Percentiles rank a stretch among this genome's conserved stretches.
Conservation (phyloP, 1,284 basidiomycete genomes). For the Jaminaea rosea region DNA sequence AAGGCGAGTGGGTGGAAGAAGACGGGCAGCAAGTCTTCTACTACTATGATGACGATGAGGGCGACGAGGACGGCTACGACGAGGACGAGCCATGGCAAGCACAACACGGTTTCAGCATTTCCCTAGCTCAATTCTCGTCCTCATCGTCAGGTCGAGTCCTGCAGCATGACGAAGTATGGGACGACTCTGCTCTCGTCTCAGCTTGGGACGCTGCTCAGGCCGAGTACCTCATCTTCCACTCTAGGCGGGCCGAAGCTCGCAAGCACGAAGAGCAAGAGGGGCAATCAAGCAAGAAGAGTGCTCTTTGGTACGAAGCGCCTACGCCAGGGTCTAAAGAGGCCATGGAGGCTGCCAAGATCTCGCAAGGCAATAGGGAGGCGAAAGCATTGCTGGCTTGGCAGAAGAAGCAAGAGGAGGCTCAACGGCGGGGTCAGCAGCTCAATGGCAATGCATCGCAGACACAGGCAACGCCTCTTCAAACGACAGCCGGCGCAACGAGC, state of each 20-base stretch:
- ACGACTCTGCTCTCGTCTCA: constrained; percentile 5
- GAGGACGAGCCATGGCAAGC: too few relatives aligned
- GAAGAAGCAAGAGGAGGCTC: background rate
- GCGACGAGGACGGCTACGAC: too few relatives aligned
- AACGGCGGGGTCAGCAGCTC: background rate
- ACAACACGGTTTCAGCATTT: too few relatives aligned
- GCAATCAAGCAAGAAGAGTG: background rate
- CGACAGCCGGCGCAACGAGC: background rate
- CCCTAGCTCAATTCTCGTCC: too few relatives aligned
- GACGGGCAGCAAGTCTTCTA: too few relatives aligned
- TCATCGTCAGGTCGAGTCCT: background rate
- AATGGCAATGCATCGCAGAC: background rate
- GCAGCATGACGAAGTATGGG: constrained; percentile 8
- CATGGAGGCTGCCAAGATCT: background rate
- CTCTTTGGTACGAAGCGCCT: constrained; percentile 9
- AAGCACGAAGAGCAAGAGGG: background rate
- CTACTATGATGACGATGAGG: too few relatives aligned
- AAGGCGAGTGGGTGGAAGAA: too few relatives aligned
- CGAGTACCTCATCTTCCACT: constrained; percentile 8
- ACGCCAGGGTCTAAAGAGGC: background rate
- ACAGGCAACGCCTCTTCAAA: background rate
- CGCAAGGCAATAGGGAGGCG: constrained; percentile 1
- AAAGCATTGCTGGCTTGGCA: background rate
- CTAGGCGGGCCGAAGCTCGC: background rate
- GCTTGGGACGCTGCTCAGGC: constrained; percentile 9